phyloP scores from a whole-genome alignment of 208 protist genomes.

The Novymonas esmeraldas region DNA sequence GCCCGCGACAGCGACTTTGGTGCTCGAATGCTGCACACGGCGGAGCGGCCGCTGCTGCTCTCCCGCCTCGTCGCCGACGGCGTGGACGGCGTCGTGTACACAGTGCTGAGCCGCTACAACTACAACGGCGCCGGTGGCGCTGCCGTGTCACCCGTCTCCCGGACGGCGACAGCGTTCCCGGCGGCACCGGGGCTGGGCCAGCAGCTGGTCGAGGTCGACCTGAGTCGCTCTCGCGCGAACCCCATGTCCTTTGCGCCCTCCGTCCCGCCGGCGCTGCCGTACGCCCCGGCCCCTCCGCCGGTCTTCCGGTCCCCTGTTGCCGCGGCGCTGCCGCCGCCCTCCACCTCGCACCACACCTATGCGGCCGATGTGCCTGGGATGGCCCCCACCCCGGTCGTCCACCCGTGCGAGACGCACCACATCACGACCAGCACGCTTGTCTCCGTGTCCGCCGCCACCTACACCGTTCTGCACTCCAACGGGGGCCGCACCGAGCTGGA shows the following conservation, averaged over 20 bases:
- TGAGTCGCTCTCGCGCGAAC: slow-evolving; percentile 12
- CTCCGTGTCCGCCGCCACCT: slow-evolving; percentile 45
- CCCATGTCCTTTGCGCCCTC: slow-evolving; percentile 13
- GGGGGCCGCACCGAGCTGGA: slow-evolving; percentile 21
- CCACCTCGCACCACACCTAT: background rate
- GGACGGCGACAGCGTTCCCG: background rate
- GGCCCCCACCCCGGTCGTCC: slow-evolving; percentile 58
- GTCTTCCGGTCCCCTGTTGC: background rate
- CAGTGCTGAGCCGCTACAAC: slow-evolving; percentile 18
- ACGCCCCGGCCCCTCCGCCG: background rate
- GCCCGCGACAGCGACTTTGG: slow-evolving; percentile 45
- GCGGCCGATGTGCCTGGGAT: slow-evolving; percentile 15
- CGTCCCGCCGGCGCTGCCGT: background rate
- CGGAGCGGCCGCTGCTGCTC: slow-evolving; percentile 53
- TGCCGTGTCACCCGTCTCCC: background rate
- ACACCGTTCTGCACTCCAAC: slow-evolving; percentile 29
- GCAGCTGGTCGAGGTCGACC: slow-evolving; percentile 14
- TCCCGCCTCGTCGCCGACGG: slow-evolving; percentile 25
- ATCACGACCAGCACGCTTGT: slow-evolving; percentile 61
- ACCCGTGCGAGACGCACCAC: slow-evolving; percentile 39
- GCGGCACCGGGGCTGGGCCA: slow-evolving; percentile 11
- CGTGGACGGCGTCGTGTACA: slow-evolving; percentile 21
- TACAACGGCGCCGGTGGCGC: slow-evolving; percentile 10
- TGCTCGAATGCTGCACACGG: slow-evolving; percentile 52
- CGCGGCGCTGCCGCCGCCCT: background rate